Conservation (phyloP, 2,329 filamentous ascomycete genomes). For the Talaromyces sp. region DNA sequence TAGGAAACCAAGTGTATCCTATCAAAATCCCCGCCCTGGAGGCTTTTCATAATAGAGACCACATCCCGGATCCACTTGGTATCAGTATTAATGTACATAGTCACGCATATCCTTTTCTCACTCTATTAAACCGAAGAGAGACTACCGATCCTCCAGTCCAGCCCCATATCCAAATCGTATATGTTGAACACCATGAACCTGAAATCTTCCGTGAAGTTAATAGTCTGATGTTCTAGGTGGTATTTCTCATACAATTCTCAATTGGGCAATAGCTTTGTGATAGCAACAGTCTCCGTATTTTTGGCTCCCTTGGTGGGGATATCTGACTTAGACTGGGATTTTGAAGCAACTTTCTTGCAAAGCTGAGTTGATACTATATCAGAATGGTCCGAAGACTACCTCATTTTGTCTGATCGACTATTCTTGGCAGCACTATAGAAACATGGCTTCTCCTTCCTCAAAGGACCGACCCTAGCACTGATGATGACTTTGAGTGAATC, state of each 20-base stretch:
- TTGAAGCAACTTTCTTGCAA: neutral
- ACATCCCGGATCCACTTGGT: neutral
- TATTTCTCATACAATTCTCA: neutral
- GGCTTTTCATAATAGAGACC: too few species aligned
- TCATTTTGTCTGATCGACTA: neutral
- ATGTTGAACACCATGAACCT: constrained; percentile 2
- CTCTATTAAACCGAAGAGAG: neutral
- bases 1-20: too few species aligned
- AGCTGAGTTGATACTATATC: neutral
- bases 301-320: neutral
- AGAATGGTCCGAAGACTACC: too few species aligned
- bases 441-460: too few species aligned
- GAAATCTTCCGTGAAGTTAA: neutral
- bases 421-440: neutral
- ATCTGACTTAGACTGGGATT: neutral
- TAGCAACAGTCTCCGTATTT: neutral
- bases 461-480: too few species aligned
- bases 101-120: neutral
- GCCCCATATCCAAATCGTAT: neutral
- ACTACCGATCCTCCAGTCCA: neutral
- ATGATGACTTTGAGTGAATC: too few species aligned
- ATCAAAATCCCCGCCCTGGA: too few species aligned
- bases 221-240: neutral
- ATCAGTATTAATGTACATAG: neutral
- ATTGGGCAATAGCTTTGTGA: neutral